Conservation (phyloP, 106 monocot species). For the Alisma plantagoaquatica region DNA sequence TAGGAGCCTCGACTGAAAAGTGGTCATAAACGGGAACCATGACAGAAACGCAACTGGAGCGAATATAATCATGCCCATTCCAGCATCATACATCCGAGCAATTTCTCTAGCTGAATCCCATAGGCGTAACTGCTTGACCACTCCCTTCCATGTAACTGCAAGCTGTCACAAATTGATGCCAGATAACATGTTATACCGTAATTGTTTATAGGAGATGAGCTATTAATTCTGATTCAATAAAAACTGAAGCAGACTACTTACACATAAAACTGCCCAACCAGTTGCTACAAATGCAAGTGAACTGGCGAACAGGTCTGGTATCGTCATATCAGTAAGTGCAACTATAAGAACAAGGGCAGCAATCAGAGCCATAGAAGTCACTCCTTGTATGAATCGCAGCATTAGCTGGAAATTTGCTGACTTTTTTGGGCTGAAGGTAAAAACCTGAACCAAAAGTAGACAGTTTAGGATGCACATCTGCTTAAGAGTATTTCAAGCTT, state of each 20-base stretch:
- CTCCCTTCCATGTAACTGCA: conserved; percentile 64
- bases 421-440: conserved; percentile 63
- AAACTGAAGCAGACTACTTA: too few relatives aligned
- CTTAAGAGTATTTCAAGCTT: neutral
- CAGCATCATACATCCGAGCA: conserved; percentile 93
- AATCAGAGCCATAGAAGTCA: conserved; percentile 48
- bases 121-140: conserved; percentile 39
- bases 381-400: conserved; percentile 68
- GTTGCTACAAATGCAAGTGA: conserved; percentile 74
- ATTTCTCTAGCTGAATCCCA: conserved; percentile 87
- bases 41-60: conserved; percentile 74
- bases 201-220: too few relatives aligned
- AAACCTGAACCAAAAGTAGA: conserved; percentile 31
- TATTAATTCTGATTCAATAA: too few relatives aligned
- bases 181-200: neutral
- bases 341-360: conserved; percentile 44
- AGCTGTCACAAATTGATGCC: conserved; percentile 30
- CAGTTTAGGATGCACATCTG: neutral
- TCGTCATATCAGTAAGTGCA: conserved; percentile 46
- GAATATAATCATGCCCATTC: conserved; percentile 87
- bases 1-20: conserved; percentile 89
- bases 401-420: conserved; percentile 46
- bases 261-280: conserved; percentile 74
- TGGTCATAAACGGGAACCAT: conserved; percentile 96
- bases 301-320: conserved; percentile 78